Conservation (phyloP, 768 basidiomycete species). For the Trametes meyenii region DNA sequence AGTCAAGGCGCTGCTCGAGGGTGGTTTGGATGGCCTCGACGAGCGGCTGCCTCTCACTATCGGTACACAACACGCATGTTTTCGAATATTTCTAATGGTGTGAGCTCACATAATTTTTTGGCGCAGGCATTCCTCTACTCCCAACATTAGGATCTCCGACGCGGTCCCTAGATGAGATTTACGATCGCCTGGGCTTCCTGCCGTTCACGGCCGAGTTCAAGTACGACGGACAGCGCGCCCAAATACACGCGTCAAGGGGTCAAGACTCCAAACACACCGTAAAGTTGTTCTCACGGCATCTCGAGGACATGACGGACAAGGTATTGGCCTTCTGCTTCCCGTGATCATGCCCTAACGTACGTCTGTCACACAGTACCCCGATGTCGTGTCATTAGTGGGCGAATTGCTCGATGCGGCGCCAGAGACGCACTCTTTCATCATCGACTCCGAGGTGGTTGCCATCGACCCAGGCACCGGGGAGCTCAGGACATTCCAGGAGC, state of each 20-base stretch:
- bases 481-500: constrained; percentile 82
- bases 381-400: constrained; percentile 63
- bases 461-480: constrained; percentile 64
- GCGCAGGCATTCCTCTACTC: constrained; percentile 74
- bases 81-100: background rate
- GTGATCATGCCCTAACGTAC: constrained; percentile 16
- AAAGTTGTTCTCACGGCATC: constrained; percentile 83
- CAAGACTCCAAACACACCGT: constrained; percentile 42
- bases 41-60: constrained; percentile 67
- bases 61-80: constrained; percentile 44
- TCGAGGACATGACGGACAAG: constrained; percentile 93
- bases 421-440: constrained; percentile 62
- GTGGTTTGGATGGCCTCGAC: constrained; percentile 61
- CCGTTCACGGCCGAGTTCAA: constrained; percentile 89
- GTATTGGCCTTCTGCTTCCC: constrained; percentile 37
- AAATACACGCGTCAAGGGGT: constrained; percentile 61
- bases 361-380: constrained; percentile 68
- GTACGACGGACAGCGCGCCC: constrained; percentile 86
- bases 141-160: constrained; percentile 88
- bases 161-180: constrained; percentile 84
- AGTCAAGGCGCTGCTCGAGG: constrained; percentile 56
- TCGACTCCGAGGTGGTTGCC: constrained; percentile 89
- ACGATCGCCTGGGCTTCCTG: constrained; percentile 61
- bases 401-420: constrained; percentile 48
- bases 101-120: constrained; percentile 14